These are phyloP conservation scores for Ambrosia trifida DNA, from an alignment of 129 eudicot genomes.

Conservation along the genomic window DNA sequence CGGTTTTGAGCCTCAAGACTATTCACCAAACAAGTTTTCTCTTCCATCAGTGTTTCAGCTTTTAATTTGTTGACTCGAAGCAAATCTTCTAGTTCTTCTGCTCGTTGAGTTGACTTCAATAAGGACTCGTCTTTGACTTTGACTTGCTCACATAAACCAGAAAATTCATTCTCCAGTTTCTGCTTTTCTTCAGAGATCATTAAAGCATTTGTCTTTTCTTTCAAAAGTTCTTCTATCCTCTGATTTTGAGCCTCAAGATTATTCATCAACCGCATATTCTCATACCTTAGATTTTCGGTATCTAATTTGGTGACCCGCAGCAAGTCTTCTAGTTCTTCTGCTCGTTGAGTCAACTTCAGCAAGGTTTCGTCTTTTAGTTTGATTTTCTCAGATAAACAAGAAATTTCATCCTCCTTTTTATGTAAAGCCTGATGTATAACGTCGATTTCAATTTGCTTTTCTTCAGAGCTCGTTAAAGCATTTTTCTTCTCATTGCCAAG, in stretches of 20 bases:
- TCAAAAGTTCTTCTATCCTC: no score
- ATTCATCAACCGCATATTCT: slow-evolving; percentile 26
- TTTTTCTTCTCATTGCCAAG: no score
- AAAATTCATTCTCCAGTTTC: neutral
- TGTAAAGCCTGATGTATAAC: no score
- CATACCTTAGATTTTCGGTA: slow-evolving; percentile 33
- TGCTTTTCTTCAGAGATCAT: neutral
- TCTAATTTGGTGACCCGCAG: slow-evolving; percentile 38
- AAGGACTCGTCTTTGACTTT: neutral
- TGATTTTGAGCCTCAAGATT: slow-evolving; percentile 41
- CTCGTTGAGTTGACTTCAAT: neutral
- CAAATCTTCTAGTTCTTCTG: neutral
- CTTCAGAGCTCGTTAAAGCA: no score
- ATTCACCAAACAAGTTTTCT: neutral
- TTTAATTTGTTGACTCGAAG: neutral
- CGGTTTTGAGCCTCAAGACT: neutral
- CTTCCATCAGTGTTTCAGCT: neutral
- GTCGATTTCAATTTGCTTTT: no score
- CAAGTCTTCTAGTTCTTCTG: slow-evolving; percentile 41
- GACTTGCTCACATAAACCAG: neutral
- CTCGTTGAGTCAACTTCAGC: slow-evolving; percentile 31
- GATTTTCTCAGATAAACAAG: slow-evolving; percentile 36
- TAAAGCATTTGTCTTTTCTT: no score
- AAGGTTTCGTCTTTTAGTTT: slow-evolving; percentile 37
- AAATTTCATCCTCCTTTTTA: slow-evolving; percentile 35